These are phyloP conservation scores for Trypanosoma vivax DNA, from an alignment of 208 protist genomes.

Conservation along the genomic window DNA sequence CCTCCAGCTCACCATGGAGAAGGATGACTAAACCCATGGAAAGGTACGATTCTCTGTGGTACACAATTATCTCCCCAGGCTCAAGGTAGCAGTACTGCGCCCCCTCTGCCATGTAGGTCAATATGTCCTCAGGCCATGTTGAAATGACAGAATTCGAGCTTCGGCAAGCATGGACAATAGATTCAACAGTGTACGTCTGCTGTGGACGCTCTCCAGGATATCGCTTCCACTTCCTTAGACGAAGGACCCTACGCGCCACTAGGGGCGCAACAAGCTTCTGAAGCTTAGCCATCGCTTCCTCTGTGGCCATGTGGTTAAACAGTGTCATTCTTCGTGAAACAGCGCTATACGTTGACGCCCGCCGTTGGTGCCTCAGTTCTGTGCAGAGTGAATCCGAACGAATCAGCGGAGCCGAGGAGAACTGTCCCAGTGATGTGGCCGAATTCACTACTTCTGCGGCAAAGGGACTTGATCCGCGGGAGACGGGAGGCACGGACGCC, in stretches of 20 bases:
- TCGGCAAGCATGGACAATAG: slow-evolving; percentile 54
- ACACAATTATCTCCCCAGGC: slow-evolving; percentile 60
- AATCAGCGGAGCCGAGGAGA: not conserved
- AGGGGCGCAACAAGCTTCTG: slow-evolving; percentile 49
- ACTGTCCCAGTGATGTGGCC: slow-evolving; percentile 10
- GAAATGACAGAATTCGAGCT: slow-evolving; percentile 46
- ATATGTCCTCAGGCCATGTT: slow-evolving; percentile 52
- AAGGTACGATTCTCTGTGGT: slow-evolving; percentile 69
- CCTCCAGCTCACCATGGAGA: slow-evolving; percentile 66
- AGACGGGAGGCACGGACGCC: not conserved
- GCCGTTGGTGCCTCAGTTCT: too few species aligned
- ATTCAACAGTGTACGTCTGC: slow-evolving; percentile 50
- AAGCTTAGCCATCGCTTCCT: slow-evolving; percentile 38
- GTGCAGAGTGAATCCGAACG: too few species aligned
- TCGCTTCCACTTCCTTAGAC: slow-evolving; percentile 24
- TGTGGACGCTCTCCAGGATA: slow-evolving; percentile 40
- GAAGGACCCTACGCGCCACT: slow-evolving; percentile 34
- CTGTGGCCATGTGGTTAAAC: slow-evolving; percentile 31
- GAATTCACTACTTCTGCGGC: slow-evolving; percentile 17
- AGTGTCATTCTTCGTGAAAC: slow-evolving; percentile 18
- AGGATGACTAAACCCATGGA: slow-evolving; percentile 75
- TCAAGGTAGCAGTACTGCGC: slow-evolving; percentile 45
- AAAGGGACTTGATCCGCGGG: not conserved
- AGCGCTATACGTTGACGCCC: too few species aligned
- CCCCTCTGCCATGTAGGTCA: slow-evolving; percentile 42